These are phyloP conservation scores for Cetradonia linearis DNA, from an alignment of 495 filamentous ascomycete species.

Conservation along the genomic window DNA sequence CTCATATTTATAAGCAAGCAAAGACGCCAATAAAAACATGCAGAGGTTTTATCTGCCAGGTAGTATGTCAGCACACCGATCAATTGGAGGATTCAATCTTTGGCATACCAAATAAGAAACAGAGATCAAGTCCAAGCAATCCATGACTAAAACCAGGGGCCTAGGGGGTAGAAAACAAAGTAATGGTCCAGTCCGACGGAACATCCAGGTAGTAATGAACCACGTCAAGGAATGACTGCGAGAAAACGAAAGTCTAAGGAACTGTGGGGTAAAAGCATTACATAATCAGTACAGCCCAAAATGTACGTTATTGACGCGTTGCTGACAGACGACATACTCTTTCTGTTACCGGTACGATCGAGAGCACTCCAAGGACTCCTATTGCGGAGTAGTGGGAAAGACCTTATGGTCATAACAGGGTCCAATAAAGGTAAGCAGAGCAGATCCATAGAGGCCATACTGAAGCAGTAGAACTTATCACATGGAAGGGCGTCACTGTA, in stretches of 20 bases:
- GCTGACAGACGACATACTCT: slow-evolving; percentile 7
- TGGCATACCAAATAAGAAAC: slow-evolving; percentile 10
- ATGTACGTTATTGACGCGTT: background rate
- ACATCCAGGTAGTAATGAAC: background rate
- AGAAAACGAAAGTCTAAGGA: background rate
- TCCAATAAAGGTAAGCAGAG: background rate
- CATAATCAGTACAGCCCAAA: background rate
- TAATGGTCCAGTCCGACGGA: background rate
- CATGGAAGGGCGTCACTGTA: background rate
- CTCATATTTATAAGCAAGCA: slow-evolving; percentile 2
- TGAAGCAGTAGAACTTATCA: background rate
- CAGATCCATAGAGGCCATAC: background rate
- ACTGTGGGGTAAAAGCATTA: background rate
- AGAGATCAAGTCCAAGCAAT: background rate
- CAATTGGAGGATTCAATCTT: background rate
- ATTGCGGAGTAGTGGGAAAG: background rate
- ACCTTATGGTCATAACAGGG: background rate
- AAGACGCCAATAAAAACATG: slow-evolving; percentile 1
- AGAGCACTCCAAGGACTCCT: background rate
- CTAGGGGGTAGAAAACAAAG: background rate
- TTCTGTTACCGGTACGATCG: background rate
- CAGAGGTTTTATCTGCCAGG: background rate
- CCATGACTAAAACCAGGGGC: background rate
- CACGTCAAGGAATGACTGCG: background rate
- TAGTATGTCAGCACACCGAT: background rate